Evolutionary conservation across 192 early-diverging fungal genomes (phyloP).

Genomic region (Podila minutissima): DNA sequence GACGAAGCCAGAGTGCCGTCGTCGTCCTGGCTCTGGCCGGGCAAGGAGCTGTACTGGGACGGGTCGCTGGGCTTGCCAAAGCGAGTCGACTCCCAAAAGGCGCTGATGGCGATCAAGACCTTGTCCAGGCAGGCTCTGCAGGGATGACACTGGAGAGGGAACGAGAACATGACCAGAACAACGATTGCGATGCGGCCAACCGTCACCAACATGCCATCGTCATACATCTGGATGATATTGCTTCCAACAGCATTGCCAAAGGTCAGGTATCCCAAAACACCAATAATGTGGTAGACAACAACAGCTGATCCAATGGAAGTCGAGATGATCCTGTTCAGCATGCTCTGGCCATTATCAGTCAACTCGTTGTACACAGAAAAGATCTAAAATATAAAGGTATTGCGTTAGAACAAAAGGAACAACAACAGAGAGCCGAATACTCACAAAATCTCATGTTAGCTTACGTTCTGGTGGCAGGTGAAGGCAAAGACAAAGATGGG

Average conservation of each 20-base stretch:
- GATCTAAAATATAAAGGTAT: slow-evolving; percentile 66
- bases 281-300: slow-evolving; percentile 85
- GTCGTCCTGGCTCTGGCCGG: slow-evolving; percentile 3
- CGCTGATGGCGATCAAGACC: slow-evolving; percentile 61
- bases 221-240: slow-evolving; percentile 91
- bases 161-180: slow-evolving; percentile 88
- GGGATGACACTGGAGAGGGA: slow-evolving; percentile 95
- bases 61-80: slow-evolving; percentile 17
- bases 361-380: slow-evolving; percentile 97
- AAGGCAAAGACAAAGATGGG: slow-evolving; percentile 99
- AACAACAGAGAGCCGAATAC: slow-evolving; percentile 10
- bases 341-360: slow-evolving; percentile 78
- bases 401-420: not conserved
- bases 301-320: slow-evolving; percentile 82
- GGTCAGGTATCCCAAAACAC: slow-evolving; percentile 89
- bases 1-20: not conserved
- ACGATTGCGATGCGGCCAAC: slow-evolving; percentile 90
- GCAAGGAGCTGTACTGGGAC: slow-evolving; percentile 14
- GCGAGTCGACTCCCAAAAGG: slow-evolving; percentile 39
- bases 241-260: slow-evolving; percentile 85
- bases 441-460: slow-evolving; percentile 10
- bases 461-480: slow-evolving; percentile 98
- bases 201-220: slow-evolving; percentile 73
- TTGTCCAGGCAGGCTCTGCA: slow-evolving; percentile 91
- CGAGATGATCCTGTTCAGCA: slow-evolving; percentile 74